These are phyloP conservation scores for Diaporthe citrichinensis DNA, from an alignment of 2,329 filamentous ascomycete species.

Conservation along the genomic window DNA sequence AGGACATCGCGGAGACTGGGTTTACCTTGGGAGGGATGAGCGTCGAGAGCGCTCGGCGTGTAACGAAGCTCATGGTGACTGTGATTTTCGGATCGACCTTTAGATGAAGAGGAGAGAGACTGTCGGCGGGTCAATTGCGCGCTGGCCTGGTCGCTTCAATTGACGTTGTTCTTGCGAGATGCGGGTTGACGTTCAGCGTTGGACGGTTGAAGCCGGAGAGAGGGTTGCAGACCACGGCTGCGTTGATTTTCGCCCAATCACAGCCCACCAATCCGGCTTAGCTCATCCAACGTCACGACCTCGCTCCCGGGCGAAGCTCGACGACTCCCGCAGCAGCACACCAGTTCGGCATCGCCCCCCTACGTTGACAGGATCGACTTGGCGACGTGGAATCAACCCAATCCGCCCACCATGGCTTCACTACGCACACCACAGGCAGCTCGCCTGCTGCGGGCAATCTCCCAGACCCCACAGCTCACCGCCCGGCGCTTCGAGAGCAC, in stretches of 20 bases:
- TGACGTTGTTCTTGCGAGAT: conserved; percentile 35
- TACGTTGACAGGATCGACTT: conserved; percentile 26
- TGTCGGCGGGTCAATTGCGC: conserved; percentile 52
- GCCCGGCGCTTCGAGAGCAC: conserved; percentile 70
- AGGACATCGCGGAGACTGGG: background rate
- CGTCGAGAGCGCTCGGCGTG: conserved; percentile 93
- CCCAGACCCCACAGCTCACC: conserved; percentile 57
- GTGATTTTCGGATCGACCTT: conserved; percentile 44
- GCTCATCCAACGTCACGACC: conserved; percentile 37
- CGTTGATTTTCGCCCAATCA: conserved; percentile 53
- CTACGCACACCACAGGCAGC: conserved; percentile 70
- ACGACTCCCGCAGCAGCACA: conserved; percentile 14
- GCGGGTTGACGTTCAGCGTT: conserved; percentile 37
- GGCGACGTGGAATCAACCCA: conserved; percentile 34
- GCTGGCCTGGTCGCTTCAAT: conserved; percentile 49
- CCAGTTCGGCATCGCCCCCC: conserved; percentile 36
- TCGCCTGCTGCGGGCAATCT: conserved; percentile 65
- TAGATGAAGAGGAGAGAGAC: conserved; percentile 4
- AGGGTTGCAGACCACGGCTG: conserved; percentile 48
- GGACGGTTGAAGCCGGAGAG: conserved; percentile 39
- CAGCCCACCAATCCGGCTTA: conserved; percentile 12
- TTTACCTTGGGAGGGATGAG: conserved; percentile 98
- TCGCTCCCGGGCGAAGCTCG: conserved; percentile 26
- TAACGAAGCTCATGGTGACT: conserved; percentile 91
- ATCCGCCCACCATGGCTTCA: conserved; percentile 71